Percentiles rank a stretch among this genome's conserved stretches.
Evolutionary conservation across 768 basidiomycete genomes (phyloP).

Genomic region (Xerocomellus amylosporus): DNA sequence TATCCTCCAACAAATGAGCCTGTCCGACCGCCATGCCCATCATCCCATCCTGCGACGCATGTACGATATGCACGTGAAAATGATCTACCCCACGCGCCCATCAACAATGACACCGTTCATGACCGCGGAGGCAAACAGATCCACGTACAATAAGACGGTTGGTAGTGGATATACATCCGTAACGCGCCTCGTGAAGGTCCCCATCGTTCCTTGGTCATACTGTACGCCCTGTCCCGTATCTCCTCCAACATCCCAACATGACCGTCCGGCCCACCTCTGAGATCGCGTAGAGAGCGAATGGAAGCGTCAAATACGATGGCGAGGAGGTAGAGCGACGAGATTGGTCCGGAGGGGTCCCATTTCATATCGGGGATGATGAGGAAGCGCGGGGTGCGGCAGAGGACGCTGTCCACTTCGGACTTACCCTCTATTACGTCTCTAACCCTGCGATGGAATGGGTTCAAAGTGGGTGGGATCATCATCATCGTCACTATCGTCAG

Average conservation of each 20-base stretch:
- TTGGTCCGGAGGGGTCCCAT: constrained; percentile 78
- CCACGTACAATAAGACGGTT: constrained; percentile 86
- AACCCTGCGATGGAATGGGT: constrained; percentile 56
- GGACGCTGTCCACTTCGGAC: constrained; percentile 71
- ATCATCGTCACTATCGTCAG: neutral
- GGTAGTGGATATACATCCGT: constrained; percentile 89
- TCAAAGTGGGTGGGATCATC: neutral
- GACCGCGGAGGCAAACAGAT: neutral
- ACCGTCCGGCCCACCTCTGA: constrained; percentile 40
- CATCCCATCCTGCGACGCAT: constrained; percentile 55
- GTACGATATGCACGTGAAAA: constrained; percentile 91
- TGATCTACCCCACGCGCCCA: constrained; percentile 55
- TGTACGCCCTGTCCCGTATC: constrained; percentile 56
- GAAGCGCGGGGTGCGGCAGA: constrained; percentile 64
- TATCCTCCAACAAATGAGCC: constrained; percentile 88
- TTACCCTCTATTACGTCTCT: constrained; percentile 75
- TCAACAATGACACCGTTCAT: neutral
- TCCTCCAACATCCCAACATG: constrained; percentile 68
- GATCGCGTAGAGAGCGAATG: constrained; percentile 75
- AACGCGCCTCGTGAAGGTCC: constrained; percentile 59
- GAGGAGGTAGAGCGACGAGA: constrained; percentile 76
- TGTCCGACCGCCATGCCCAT: constrained; percentile 83
- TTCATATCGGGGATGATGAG: constrained; percentile 94
- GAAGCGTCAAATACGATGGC: constrained; percentile 63
- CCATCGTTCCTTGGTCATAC: constrained; percentile 60